Base-by-base conservation (phyloP, 768 basidiomycete species). In the Trametes cinnabarina region DNA sequence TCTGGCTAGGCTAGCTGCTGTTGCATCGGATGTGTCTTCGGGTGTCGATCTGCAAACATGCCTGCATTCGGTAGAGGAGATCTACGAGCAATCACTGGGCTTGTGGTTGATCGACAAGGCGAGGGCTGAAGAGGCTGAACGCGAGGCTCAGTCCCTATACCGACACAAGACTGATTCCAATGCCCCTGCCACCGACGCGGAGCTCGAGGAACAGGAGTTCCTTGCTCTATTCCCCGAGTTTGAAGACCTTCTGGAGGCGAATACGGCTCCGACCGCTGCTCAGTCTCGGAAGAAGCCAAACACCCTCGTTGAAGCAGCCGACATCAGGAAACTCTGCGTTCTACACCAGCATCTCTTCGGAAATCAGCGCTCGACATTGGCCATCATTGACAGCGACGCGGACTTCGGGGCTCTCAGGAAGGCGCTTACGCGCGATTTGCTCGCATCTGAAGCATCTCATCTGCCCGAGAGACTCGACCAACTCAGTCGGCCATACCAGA, bases 41-140 rank as follows among this genome's bases (percentile, higher is more conserved):
- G 81, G 79, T n/a, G 65, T 78, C 26, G 71, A 71, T 19, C 44
- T 71, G 1, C 63, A 63, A 34, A 41, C 68, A 5, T 65, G 68
- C 28, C 60, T 82, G 12, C 54, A 62, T 12, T 34, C 70, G 6
- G 57, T 94, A 28, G 78, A 81, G 51, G 71, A 65, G 6, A 70
- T 78, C 11, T 94, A 90, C 64, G 86, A 89, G 51, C 87, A 88
- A 66, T 77, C 84, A 3, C 78, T 85, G 43, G 79, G 84, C n/a
- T 79, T 96, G 20, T 98, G 96, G 96, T 77, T 84, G 41, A 84
- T 87, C 41, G 90, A 97, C 63, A 83, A 84, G 23, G 83, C 85
- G 28, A 86, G 82, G 63, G 84, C 86, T 58, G 80, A 82, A 35
- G 80, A 89, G 60, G 77, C 73, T n/a, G 81, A 82, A 30, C 79